Percentiles rank a stretch among this genome's conserved stretches.
Conservation (phyloP, 1,139 yeast species). For the Taphrina betulina region DNA sequence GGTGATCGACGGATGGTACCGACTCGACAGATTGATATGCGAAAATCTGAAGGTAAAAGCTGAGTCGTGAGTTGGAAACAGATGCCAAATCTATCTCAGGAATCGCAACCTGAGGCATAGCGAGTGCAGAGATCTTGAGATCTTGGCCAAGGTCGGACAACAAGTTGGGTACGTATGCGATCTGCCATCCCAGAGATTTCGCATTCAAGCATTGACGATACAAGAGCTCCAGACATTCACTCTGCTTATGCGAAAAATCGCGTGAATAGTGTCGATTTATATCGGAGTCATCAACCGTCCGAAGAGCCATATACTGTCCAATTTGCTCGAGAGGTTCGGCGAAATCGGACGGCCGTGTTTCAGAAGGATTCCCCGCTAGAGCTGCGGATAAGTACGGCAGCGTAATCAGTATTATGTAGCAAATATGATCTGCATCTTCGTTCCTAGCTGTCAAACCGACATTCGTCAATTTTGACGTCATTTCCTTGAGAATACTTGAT, state of each 20-base stretch:
- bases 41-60: constrained; percentile 48
- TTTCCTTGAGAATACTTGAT: constrained; percentile 52
- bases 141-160: not conserved
- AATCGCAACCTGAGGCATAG: constrained; percentile 30
- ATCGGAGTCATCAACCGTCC: not conserved
- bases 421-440: constrained; percentile 57
- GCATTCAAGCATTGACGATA: not conserved
- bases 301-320: not conserved
- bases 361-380: not conserved
- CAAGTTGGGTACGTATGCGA: not conserved
- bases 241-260: not conserved
- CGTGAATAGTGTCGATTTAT: not conserved
- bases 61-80: too few relatives aligned
- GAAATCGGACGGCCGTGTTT: not conserved
- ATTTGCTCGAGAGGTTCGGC: not conserved
- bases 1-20: constrained; percentile 65
- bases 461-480: constrained; percentile 58
- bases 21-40: constrained; percentile 57
- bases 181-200: not conserved
- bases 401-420: constrained; percentile 48
- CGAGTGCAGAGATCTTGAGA: not conserved
- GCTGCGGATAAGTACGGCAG: constrained; percentile 55
- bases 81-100: constrained; percentile 7
- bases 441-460: constrained; percentile 53
- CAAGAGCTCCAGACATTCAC: not conserved